A percentile compares a stretch with the other conserved stretches of the same genome.
Conservation (phyloP, 305 asterid species). For the Petunia hybrid region DNA sequence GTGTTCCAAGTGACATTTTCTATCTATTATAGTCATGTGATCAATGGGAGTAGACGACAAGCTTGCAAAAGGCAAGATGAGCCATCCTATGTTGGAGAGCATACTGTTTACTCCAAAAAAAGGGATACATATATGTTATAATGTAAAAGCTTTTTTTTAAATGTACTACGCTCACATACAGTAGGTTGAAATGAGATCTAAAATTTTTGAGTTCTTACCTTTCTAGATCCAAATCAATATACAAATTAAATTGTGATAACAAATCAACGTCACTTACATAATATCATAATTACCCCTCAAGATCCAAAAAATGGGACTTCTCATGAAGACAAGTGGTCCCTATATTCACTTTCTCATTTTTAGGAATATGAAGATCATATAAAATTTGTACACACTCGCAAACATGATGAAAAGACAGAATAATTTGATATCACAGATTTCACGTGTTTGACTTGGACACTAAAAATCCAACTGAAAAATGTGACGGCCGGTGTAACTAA, state of each 20-base stretch:
- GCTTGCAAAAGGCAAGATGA: slow-evolving; percentile 1
- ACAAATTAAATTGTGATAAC: too few relatives aligned
- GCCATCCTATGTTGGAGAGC: slow-evolving; percentile 7
- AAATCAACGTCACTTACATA: too few relatives aligned
- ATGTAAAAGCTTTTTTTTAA: too few relatives aligned
- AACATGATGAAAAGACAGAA: not conserved
- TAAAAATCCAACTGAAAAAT: slow-evolving; percentile 11
- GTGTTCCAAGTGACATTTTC: not conserved
- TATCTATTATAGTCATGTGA: not conserved
- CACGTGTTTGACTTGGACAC: not conserved
- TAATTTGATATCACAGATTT: not conserved
- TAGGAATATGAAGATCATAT: not conserved
- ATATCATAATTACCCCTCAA: too few relatives aligned
- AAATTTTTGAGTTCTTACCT: too few relatives aligned
- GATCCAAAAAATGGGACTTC: not conserved
- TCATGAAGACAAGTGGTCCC: slow-evolving; percentile 13
- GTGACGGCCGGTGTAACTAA: not conserved
- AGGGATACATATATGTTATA: too few relatives aligned
- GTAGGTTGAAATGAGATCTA: too few relatives aligned
- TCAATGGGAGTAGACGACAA: not conserved
- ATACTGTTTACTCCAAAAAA: not conserved
- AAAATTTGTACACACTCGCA: not conserved
- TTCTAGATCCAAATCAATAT: too few relatives aligned
- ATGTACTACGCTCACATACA: too few relatives aligned
- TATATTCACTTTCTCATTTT: slow-evolving; percentile 4